These are phyloP conservation scores for Colletotrichum sp. DNA, from an alignment of 2,329 filamentous ascomycete genomes.

Conservation along the genomic window DNA sequence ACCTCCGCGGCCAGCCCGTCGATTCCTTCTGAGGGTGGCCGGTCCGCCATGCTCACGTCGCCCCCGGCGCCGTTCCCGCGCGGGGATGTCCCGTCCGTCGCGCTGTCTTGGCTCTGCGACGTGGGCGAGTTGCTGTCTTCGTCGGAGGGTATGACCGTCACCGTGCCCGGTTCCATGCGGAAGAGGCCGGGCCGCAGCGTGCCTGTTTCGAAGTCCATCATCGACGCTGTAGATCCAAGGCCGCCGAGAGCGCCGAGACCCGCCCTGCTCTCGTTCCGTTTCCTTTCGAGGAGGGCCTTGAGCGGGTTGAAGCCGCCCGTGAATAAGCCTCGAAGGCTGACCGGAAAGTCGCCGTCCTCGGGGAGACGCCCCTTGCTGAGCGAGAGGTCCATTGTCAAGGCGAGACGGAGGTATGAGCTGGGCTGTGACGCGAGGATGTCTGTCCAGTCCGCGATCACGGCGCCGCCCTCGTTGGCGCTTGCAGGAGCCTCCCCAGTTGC, in stretches of 20 bases:
- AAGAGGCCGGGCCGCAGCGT: constrained; percentile 12
- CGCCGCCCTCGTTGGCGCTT: constrained; percentile 15
- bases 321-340: constrained; percentile 41
- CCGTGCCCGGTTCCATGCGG: constrained; percentile 11
- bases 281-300: constrained; percentile 33
- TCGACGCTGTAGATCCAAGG: not conserved
- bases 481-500: not conserved
- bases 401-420: constrained; percentile 44
- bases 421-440: constrained; percentile 46
- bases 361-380: constrained; percentile 46
- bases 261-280: constrained; percentile 15
- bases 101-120: constrained; percentile 5
- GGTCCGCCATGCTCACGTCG: constrained; percentile 16
- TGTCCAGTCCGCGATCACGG: constrained; percentile 43
- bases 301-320: constrained; percentile 41
- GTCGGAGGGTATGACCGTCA: constrained; percentile 22
- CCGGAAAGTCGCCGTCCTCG: constrained; percentile 45
- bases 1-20: constrained; percentile 34
- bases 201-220: constrained; percentile 12
- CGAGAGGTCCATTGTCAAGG: constrained; percentile 48
- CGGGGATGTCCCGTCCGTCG: constrained; percentile 10
- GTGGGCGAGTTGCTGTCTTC: constrained; percentile 23
- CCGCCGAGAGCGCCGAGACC: not conserved
- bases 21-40: constrained; percentile 31
- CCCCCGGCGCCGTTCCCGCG: not conserved